Evolutionary conservation across 306 rosid species (phyloP).

Genomic region (Glycine soja): DNA sequence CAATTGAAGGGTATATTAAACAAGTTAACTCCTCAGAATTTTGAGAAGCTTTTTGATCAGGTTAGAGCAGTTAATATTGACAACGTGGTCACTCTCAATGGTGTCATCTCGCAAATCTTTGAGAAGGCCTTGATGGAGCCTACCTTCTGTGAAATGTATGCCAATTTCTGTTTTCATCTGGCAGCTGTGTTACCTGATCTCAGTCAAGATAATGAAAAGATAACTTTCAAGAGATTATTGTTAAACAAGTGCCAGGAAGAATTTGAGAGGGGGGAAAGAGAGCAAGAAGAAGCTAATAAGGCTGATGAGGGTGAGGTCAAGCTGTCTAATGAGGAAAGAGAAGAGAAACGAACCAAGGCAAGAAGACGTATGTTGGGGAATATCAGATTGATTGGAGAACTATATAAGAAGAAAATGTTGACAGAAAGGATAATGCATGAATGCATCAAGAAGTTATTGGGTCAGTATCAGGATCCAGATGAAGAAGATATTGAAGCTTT

Average conservation of each 20-base stretch:
- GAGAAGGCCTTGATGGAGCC: conserved; percentile 98
- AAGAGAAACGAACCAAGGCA: conserved; percentile 80
- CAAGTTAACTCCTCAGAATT: conserved; percentile 96
- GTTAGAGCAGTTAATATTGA: conserved; percentile 93
- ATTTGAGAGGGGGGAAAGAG: conserved; percentile 96
- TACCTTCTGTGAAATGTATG: conserved; percentile 99
- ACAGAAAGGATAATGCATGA: conserved; percentile 96
- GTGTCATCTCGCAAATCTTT: conserved; percentile 96
- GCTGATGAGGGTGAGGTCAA: conserved; percentile 85
- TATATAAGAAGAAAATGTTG: conserved; percentile 90
- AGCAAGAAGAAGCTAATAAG: conserved; percentile 90
- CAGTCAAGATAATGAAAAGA: conserved; percentile 77
- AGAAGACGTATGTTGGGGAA: conserved; percentile 96
- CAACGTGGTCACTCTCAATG: conserved; percentile 69
- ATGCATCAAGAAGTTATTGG: conserved; percentile 82
- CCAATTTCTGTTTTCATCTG: conserved; percentile 81
- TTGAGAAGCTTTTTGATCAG: conserved; percentile 89
- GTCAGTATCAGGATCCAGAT: conserved; percentile 80
- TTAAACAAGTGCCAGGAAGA: conserved; percentile 97
- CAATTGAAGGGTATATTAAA: conserved; percentile 87
- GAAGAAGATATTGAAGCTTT: conserved; percentile 96
- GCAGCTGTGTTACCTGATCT: conserved; percentile 82
- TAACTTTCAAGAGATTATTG: conserved; percentile 86
- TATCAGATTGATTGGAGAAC: conserved; percentile 92
- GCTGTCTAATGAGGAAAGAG: conserved; percentile 76